A percentile compares a stretch with the other conserved stretches of the same genome.
Evolutionary conservation across 495 filamentous ascomycete species (phyloP).

Genomic region (Aspergillus ellipticus): DNA sequence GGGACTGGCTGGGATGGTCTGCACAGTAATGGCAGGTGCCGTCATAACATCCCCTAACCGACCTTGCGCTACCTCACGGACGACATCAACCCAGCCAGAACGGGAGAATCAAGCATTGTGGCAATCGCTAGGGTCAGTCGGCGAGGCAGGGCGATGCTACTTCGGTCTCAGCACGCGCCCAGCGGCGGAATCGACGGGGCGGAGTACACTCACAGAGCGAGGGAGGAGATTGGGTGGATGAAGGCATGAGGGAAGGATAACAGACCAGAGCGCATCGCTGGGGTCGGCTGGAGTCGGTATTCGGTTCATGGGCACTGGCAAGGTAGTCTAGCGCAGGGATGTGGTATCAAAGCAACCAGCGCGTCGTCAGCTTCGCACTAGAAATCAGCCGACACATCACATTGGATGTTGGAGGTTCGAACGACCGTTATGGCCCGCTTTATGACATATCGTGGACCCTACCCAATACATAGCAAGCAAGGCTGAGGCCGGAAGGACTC

Average conservation of each 20-base stretch:
- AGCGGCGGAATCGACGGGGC: slow-evolving; percentile 2
- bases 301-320: neutral
- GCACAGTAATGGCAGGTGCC: neutral
- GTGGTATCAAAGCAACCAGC: slow-evolving; percentile 1
- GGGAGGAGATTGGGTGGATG: slow-evolving; percentile 2
- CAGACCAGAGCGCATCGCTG: slow-evolving; percentile 8
- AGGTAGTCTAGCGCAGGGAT: neutral
- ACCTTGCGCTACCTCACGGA: slow-evolving; percentile 5
- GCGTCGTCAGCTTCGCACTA: slow-evolving; percentile 15
- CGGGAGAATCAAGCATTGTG: slow-evolving; percentile 3
- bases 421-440: slow-evolving; percentile 7
- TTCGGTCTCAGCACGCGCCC: slow-evolving; percentile 18
- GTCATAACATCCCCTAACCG: slow-evolving; percentile 4
- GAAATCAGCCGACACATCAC: slow-evolving; percentile 5
- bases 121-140: slow-evolving; percentile 1
- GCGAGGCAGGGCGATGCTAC: slow-evolving; percentile 3
- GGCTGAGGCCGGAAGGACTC: neutral
- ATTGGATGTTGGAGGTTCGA: neutral
- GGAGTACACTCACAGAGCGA: slow-evolving; percentile 8
- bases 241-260: slow-evolving; percentile 1
- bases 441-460: slow-evolving; percentile 1
- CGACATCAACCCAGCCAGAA: slow-evolving; percentile 4
- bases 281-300: slow-evolving; percentile 14
- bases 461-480: neutral
- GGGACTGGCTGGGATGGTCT: slow-evolving; percentile 8